A percentile compares a stretch with the other conserved stretches of the same genome.
Evolutionary conservation across 2,329 filamentous ascomycete species (phyloP).

Genomic region (Hymenoscyphus infarciens): DNA sequence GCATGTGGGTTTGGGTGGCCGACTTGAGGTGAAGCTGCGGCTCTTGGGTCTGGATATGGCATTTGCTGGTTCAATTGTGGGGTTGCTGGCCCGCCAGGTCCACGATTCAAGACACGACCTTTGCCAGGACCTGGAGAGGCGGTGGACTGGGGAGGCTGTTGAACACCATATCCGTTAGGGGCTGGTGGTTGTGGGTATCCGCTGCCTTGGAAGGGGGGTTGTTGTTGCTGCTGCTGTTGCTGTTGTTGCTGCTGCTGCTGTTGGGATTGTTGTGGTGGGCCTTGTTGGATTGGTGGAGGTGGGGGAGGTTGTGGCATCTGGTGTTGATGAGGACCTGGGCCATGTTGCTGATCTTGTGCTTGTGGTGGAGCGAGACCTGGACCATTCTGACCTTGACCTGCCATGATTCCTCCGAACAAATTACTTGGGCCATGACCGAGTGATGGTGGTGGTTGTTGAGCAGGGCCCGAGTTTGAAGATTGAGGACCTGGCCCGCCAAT

Average conservation of each 20-base stretch:
- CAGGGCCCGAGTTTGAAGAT: slow-evolving; percentile 73
- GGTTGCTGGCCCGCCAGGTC: slow-evolving; percentile 72
- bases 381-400: slow-evolving; percentile 66
- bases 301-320: slow-evolving; percentile 76
- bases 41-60: slow-evolving; percentile 76
- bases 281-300: slow-evolving; percentile 43
- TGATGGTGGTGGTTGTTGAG: slow-evolving; percentile 68
- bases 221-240: slow-evolving; percentile 7
- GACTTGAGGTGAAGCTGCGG: slow-evolving; percentile 70
- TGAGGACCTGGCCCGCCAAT: slow-evolving; percentile 56
- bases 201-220: slow-evolving; percentile 63
- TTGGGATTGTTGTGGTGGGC: slow-evolving; percentile 35
- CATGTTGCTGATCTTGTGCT: slow-evolving; percentile 60
- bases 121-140: slow-evolving; percentile 83
- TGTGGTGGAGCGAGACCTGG: slow-evolving; percentile 70
- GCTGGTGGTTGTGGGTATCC: slow-evolving; percentile 52
- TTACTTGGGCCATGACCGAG: too few relatives aligned
- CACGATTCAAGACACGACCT: slow-evolving; percentile 58
- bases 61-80: slow-evolving; percentile 88
- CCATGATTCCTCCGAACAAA: too few relatives aligned
- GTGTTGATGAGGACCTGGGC: slow-evolving; percentile 51
- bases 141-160: slow-evolving; percentile 78
- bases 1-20: slow-evolving; percentile 72
- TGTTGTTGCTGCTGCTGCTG: slow-evolving; percentile 16
- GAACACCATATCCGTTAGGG: slow-evolving; percentile 65